Conservation (phyloP, 192 early-diverging fungal genomes). For the Oehlia diaphana region DNA sequence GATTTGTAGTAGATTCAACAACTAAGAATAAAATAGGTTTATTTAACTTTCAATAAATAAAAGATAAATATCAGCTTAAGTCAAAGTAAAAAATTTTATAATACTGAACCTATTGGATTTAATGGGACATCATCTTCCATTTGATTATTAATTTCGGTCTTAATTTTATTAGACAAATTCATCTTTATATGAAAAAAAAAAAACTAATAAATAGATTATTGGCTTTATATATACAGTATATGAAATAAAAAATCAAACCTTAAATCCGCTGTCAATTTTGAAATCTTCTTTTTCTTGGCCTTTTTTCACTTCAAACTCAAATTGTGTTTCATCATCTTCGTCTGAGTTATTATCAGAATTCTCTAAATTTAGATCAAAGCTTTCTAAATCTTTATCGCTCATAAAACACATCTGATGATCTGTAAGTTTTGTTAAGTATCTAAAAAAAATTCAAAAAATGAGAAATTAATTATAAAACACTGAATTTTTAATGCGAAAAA, state of each 20-base stretch:
- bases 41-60: no score
- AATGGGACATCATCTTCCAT: neutral
- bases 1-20: slow-evolving; percentile 14
- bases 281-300: slow-evolving; percentile 22
- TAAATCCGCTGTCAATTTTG: neutral
- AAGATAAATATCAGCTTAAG: neutral
- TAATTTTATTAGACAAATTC: neutral
- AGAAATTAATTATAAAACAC: neutral
- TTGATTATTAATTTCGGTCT: neutral
- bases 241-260: neutral
- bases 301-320: slow-evolving; percentile 15
- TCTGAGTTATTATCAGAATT: neutral
- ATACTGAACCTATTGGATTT: neutral
- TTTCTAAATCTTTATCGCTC: slow-evolving; percentile 23
- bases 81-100: neutral
- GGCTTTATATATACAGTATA: no score
- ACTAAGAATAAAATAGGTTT: neutral
- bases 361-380: neutral
- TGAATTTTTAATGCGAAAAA: neutral
- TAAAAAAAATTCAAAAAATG: neutral
- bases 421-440: slow-evolving; percentile 28
- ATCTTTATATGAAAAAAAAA: neutral
- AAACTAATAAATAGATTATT: no score
- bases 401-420: slow-evolving; percentile 29
- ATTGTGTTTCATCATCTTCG: neutral